phyloP scores from a whole-genome alignment of 2,329 filamentous ascomycete genomes.

The Ilyonectria mors-panacis region DNA sequence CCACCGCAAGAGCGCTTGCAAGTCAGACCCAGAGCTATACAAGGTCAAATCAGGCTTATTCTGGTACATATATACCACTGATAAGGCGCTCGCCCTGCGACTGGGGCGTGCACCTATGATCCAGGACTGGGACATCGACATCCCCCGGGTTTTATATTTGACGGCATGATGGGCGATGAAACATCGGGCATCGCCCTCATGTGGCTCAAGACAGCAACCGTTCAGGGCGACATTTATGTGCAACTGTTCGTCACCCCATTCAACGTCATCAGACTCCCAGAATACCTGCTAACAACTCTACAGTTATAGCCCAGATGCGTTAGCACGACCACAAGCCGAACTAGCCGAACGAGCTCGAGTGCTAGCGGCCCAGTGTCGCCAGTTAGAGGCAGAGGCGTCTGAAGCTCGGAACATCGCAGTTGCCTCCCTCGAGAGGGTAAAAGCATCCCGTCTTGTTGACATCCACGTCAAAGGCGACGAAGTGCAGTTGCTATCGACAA shows the following conservation, averaged over 20 bases:
- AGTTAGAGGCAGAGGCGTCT: conserved; percentile 55
- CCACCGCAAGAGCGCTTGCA: conserved; percentile 61
- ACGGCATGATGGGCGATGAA: conserved; percentile 54
- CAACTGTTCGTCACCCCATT: conserved; percentile 52
- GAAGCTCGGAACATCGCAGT: conserved; percentile 54
- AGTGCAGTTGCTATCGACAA: conserved; percentile 62
- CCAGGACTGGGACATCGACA: conserved; percentile 72
- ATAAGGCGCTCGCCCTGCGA: conserved; percentile 71
- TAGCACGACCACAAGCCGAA: conserved; percentile 57
- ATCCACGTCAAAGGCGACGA: conserved; percentile 64
- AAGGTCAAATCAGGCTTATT: conserved; percentile 61
- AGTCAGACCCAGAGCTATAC: conserved; percentile 50
- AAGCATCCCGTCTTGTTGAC: conserved; percentile 58
- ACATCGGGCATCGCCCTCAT: conserved; percentile 60
- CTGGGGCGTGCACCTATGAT: conserved; percentile 72
- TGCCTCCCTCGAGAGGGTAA: conserved; percentile 55
- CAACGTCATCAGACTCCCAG: background rate
- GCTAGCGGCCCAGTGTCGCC: conserved; percentile 57
- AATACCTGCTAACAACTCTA: conserved; percentile 23
- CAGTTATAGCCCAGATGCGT: conserved; percentile 66
- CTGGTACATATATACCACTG: conserved; percentile 69
- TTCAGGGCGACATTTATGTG: conserved; percentile 73
- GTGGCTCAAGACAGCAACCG: conserved; percentile 69
- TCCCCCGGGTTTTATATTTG: conserved; percentile 62
- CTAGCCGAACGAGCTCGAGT: conserved; percentile 57